phyloP scores from a whole-genome alignment of 352 stramenopile genomes.

The Pythium brassicae region DNA sequence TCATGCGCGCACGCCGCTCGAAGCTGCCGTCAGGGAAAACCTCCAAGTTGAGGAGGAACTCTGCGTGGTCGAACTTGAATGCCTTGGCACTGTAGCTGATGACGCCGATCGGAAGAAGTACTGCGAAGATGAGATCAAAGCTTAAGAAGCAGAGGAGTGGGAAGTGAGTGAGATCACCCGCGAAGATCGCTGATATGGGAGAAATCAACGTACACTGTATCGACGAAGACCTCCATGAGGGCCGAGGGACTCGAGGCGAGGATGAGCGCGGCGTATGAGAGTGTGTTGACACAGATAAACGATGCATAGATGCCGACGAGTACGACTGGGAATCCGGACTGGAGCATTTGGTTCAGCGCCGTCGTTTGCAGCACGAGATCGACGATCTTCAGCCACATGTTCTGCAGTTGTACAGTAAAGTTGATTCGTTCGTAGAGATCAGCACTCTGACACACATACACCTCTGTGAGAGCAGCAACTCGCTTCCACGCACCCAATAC shows the following conservation, averaged over 20 bases:
- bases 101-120: slow-evolving; percentile 23
- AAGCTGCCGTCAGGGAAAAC: slow-evolving; percentile 16
- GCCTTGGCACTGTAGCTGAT: slow-evolving; percentile 17
- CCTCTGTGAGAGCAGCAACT: slow-evolving; percentile 24
- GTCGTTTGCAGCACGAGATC: slow-evolving; percentile 21
- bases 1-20: slow-evolving; percentile 22
- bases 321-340: slow-evolving; percentile 13
- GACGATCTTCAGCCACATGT: slow-evolving; percentile 18
- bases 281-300: slow-evolving; percentile 16
- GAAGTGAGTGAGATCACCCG: slow-evolving; percentile 30
- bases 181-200: too few relatives aligned
- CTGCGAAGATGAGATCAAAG: slow-evolving; percentile 19
- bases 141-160: slow-evolving; percentile 23
- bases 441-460: slow-evolving; percentile 16
- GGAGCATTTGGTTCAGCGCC: slow-evolving; percentile 19
- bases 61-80: slow-evolving; percentile 28
- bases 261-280: slow-evolving; percentile 13
- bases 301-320: slow-evolving; percentile 14
- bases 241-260: slow-evolving; percentile 5
- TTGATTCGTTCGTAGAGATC: slow-evolving; percentile 16
- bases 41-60: slow-evolving; percentile 17
- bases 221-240: slow-evolving; percentile 25
- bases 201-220: slow-evolving; percentile 13
- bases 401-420: too few relatives aligned
- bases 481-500: slow-evolving; percentile 25